Evolutionary conservation across 192 early-diverging fungal genomes (phyloP).

Genomic region (Cladochytrium replicatum): DNA sequence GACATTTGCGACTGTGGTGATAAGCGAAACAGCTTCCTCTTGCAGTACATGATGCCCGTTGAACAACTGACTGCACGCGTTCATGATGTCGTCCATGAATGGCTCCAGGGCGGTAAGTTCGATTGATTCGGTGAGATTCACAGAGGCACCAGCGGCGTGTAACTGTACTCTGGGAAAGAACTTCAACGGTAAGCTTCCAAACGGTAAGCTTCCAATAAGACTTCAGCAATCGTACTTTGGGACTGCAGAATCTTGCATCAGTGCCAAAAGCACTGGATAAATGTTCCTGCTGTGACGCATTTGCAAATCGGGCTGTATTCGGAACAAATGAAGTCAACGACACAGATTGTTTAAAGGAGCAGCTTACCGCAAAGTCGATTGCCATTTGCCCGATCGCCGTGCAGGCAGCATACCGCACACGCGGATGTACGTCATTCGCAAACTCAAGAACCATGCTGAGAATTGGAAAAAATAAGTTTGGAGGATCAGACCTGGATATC

Average conservation of each 20-base stretch:
- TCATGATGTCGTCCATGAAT: conserved; percentile 85
- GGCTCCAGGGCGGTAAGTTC: conserved; percentile 74
- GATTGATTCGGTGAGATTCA: conserved; percentile 93
- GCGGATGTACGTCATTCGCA: conserved; percentile 80
- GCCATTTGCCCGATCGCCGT: conserved; percentile 96
- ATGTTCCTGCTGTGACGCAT: too few relatives aligned
- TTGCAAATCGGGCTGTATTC: too few relatives aligned
- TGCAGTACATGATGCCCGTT: conserved; percentile 90
- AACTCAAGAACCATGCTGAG: conserved; percentile 59
- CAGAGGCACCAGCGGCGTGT: conserved; percentile 91
- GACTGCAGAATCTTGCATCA: conserved; percentile 67
- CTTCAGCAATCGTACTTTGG: conserved; percentile 25
- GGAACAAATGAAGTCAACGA: too few relatives aligned
- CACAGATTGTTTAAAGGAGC: too few relatives aligned
- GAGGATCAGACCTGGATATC: too few relatives aligned
- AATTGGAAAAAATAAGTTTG: too few relatives aligned
- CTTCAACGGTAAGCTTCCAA: too few relatives aligned
- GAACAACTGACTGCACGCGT: conserved; percentile 73
- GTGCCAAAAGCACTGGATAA: too few relatives aligned
- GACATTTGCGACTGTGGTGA: conserved; percentile 94
- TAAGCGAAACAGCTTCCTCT: conserved; percentile 97
- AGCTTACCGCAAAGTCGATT: conserved; percentile 80
- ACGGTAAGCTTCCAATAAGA: conserved; percentile 25
- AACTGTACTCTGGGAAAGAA: too few relatives aligned
- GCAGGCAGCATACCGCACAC: conserved; percentile 94